Base-by-base conservation (phyloP, 148 eudicot species). In the Rhododendron henanense region DNA sequence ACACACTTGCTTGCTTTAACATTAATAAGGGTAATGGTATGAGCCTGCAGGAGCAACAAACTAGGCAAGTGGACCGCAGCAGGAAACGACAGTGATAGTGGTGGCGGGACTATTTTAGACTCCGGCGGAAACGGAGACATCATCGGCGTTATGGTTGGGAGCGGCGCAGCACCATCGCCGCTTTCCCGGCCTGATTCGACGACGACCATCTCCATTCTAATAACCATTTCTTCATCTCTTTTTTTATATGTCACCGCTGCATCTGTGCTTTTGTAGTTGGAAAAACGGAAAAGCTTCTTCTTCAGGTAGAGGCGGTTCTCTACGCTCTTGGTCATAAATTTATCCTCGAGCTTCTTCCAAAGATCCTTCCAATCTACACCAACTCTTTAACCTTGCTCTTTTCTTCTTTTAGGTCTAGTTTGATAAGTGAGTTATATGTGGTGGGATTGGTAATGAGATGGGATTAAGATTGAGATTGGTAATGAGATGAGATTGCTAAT, bases 11-110 rank as follows among this genome's bases (percentile, higher is more conserved):
- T 6, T 37, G 47, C 39, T 16, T 75, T 35, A 75, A 35, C 47
- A 9, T 47, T 47, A 39, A 5, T 1, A 74, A 37, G 9, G 47
- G 47, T 75, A 39, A 35, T 19, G 79, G 79, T 35, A 18, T 75
- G 79, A 75, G 11, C 45, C 45, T 6, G 45, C 79, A 75, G 79
- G 79, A 75, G 79, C 79, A 75, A 75, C 79, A 75, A 75, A 3
- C 79, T 33, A 37, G 79, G 79, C 48, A 75, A 75, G n/a, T 75
- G 79, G 79, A 18, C 79, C 0, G 47, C 79, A 19, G 39, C 41
- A 14, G 39, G 39, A 33, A 71, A 71, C 39, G 47, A 18, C 21
- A 37, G n/a, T 39, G 47, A 37, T 16, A 37, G n/a, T 75, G 79
- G 47, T 6, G 47, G 47, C 1, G 79, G 79, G 3, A 75, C 78